Base-by-base conservation (phyloP, 108 stramenopile genomes). In the Cafeteria roenbergensis region DNA sequence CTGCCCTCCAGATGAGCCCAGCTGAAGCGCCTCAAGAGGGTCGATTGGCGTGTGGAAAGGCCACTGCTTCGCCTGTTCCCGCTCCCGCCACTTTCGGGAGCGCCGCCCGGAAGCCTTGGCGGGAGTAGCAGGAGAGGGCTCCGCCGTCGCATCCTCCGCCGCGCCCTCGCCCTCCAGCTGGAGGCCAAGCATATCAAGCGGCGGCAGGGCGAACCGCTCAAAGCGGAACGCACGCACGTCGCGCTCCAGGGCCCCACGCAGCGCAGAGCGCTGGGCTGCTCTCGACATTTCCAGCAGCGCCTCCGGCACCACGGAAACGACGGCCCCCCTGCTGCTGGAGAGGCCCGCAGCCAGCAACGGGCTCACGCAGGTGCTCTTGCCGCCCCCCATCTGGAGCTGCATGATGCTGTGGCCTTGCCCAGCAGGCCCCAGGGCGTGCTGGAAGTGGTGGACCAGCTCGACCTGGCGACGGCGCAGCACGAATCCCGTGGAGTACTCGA, bases 321-420 rank as follows among this genome's bases (percentile, higher is more conserved):
- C 89, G 37, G 96, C 88, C 32, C 89, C 83, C 60, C 90, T 80
- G 2, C 92, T 92, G 53, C 93, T 89, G 8, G 94, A 93, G 32
- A 99, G 90, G 70, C 97, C 89, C 70, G 97, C 77, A 8, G 95
- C 91, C 54, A 99, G 79, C 34, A 95, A 80, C 55, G 97, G 95
- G 8, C 92, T 90, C 34, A 99, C 95, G 34, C 97, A 95, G 21
- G 97, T 99, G 0, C 95, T 99, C 72, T 99, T 99, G 33, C 97
- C 97, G 9, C 93, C 97, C 26, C 97, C 97, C 97, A 99, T 99
- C 85, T 97, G 95, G 94, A 99, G 96, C 81, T 99, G 97, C 63
- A 67, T 95, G 92, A 58, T 92, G 93, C 86, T 92, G 90, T 21
- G 91, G 6, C 1, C 9, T 17, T 31, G 91, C 31, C 78, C 76